Percentiles rank a stretch among this genome's conserved stretches.
phyloP scores from a whole-genome alignment of 495 filamentous ascomycete genomes.

The Aspergillus campestris region DNA sequence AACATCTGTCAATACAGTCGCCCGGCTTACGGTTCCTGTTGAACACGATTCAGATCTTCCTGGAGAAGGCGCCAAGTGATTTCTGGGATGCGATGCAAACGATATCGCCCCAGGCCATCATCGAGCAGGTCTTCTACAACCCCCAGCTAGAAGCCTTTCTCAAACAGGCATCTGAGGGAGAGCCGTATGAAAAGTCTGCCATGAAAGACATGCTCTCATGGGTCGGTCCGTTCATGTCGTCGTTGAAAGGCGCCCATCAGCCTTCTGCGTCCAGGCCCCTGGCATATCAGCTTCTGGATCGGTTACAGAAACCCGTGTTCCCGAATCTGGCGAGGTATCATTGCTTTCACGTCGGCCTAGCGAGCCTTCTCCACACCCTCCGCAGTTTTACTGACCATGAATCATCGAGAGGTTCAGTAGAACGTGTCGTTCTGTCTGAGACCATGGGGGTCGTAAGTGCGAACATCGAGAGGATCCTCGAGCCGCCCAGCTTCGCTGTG shows the following conservation, averaged over 20 bases:
- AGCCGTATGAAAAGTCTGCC: slow-evolving; percentile 45
- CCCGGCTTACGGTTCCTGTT: slow-evolving; percentile 54
- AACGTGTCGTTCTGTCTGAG: slow-evolving; percentile 44
- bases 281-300: slow-evolving; percentile 58
- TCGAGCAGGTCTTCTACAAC: slow-evolving; percentile 69
- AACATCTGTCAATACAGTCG: slow-evolving; percentile 58
- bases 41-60: slow-evolving; percentile 53
- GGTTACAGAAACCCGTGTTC: slow-evolving; percentile 47
- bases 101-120: slow-evolving; percentile 62
- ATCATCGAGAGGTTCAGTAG: slow-evolving; percentile 40
- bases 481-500: slow-evolving; percentile 32
- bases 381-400: slow-evolving; percentile 44
- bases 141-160: slow-evolving; percentile 57
- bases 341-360: slow-evolving; percentile 45
- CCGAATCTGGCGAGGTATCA: slow-evolving; percentile 35
- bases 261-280: slow-evolving; percentile 64
- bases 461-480: slow-evolving; percentile 38
- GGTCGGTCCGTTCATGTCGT: slow-evolving; percentile 66
- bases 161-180: slow-evolving; percentile 43
- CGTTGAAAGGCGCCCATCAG: slow-evolving; percentile 60
- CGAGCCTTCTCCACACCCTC: slow-evolving; percentile 42
- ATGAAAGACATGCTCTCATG: slow-evolving; percentile 59
- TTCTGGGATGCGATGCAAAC: slow-evolving; percentile 84
- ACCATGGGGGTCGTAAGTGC: slow-evolving; percentile 43
- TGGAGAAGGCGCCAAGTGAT: slow-evolving; percentile 63